phyloP scores from a whole-genome alignment of 768 basidiomycete species.

The Leccinum disarticulatum region DNA sequence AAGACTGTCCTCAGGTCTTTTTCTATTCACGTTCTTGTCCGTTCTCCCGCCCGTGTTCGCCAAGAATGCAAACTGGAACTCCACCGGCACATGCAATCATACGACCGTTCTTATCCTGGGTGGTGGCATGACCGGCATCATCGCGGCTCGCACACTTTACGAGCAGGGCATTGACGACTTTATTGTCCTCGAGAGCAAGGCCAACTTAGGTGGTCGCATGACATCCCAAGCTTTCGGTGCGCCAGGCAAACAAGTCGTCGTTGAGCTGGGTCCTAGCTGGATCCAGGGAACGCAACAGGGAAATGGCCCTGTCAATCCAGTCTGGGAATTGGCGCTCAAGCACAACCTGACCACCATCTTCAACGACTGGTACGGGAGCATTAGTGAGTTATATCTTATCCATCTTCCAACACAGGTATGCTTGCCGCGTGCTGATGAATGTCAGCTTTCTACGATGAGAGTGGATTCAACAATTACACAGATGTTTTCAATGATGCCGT shows the following conservation, averaged over 20 bases:
- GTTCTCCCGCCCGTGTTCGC: conserved; percentile 2
- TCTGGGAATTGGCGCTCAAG: conserved; percentile 55
- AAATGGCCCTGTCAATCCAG: conserved; percentile 56
- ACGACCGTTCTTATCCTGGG: conserved; percentile 57
- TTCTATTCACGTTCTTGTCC: conserved; percentile 5
- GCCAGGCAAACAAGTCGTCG: conserved; percentile 34
- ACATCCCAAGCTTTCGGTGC: conserved; percentile 45
- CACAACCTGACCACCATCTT: conserved; percentile 47
- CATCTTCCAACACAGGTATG: not conserved
- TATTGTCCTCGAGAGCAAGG: conserved; percentile 57
- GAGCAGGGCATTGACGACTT: conserved; percentile 54
- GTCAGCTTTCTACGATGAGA: conserved; percentile 55
- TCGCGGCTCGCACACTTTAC: conserved; percentile 61
- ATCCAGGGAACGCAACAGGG: conserved; percentile 52
- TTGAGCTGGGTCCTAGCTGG: conserved; percentile 66
- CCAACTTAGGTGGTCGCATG: conserved; percentile 66
- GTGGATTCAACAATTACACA: conserved; percentile 48
- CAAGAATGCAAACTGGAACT: conserved; percentile 1
- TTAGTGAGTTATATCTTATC: conserved; percentile 40
- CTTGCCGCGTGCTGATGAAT: not conserved
- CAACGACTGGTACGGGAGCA: conserved; percentile 44
- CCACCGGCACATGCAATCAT: conserved; percentile 8
- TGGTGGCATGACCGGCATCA: conserved; percentile 64
- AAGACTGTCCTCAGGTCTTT: not conserved
- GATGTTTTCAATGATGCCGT: conserved; percentile 42